These are phyloP conservation scores for Conoideocrella luteorostrata DNA, from an alignment of 2,329 filamentous ascomycete genomes.

Conservation along the genomic window DNA sequence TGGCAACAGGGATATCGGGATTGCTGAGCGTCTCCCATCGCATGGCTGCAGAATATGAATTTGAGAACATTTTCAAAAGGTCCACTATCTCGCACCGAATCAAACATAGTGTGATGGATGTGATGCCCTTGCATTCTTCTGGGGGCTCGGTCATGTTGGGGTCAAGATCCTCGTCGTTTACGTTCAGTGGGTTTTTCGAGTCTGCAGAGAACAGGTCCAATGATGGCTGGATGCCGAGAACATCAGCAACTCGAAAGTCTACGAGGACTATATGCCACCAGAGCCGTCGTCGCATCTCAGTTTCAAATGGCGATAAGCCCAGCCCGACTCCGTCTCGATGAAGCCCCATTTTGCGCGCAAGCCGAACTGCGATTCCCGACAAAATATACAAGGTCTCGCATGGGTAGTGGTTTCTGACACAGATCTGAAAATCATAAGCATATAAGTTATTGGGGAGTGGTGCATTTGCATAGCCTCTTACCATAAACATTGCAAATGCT, in stretches of 20 bases:
- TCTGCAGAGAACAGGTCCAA: conserved; percentile 34
- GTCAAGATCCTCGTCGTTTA: conserved; percentile 43
- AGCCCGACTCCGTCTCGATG: conserved; percentile 29
- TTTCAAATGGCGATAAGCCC: conserved; percentile 38
- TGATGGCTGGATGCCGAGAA: conserved; percentile 38
- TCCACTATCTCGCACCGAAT: conserved; percentile 6
- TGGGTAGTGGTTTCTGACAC: conserved; percentile 5
- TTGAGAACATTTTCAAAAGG: neutral
- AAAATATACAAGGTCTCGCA: conserved; percentile 9
- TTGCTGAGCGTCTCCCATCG: neutral
- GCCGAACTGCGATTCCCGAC: conserved; percentile 23
- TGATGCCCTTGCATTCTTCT: conserved; percentile 24
- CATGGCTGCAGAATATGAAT: neutral
- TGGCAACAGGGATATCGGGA: neutral
- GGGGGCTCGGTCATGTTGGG: conserved; percentile 25
- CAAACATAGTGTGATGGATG: conserved; percentile 26
- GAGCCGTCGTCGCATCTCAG: conserved; percentile 49
- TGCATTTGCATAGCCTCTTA: too few species aligned
- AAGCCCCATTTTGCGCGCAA: conserved; percentile 31
- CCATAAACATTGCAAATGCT: conserved; percentile 29
- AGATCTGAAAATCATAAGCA: conserved; percentile 4
- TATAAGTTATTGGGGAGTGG: neutral
- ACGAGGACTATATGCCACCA: conserved; percentile 55
- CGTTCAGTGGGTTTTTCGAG: conserved; percentile 40
- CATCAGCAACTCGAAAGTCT: conserved; percentile 44